Percentiles rank a stretch among this genome's conserved stretches.
Evolutionary conservation across 345 rosid genomes (phyloP).

Genomic region (Pistacia atlantica): DNA sequence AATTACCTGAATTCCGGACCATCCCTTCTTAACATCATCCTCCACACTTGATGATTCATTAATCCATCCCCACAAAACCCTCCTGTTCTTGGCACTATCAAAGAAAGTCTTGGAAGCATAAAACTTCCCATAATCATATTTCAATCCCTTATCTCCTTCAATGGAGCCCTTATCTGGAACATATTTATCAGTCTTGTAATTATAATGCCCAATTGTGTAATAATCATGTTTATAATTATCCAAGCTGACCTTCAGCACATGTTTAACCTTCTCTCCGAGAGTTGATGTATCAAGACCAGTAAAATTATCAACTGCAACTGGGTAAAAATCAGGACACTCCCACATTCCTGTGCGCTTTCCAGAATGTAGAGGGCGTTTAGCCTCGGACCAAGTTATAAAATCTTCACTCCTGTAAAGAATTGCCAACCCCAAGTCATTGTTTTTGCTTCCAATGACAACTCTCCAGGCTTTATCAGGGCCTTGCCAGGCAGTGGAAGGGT

Average conservation of each 20-base stretch:
- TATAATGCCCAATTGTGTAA: conserved; percentile 39
- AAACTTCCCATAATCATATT: too few relatives aligned
- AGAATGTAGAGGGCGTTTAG: conserved; percentile 52
- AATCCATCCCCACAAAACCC: conserved; percentile 75
- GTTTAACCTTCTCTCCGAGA: conserved; percentile 30
- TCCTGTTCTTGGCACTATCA: conserved; percentile 41
- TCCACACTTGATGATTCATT: conserved; percentile 50
- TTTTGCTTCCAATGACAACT: conserved; percentile 35
- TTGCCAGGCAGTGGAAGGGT: conserved; percentile 61
- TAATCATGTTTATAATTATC: conserved; percentile 53
- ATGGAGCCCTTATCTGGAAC: too few relatives aligned
- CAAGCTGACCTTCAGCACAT: conserved; percentile 66
- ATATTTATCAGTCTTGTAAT: too few relatives aligned
- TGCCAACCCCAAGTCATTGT: conserved; percentile 41
- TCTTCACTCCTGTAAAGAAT: conserved; percentile 57
- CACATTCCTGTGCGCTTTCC: conserved; percentile 64
- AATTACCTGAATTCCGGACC: conserved; percentile 77
- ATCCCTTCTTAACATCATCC: conserved; percentile 58
- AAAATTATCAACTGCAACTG: conserved; percentile 26
- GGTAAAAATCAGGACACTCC: conserved; percentile 88
- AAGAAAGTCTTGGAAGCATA: too few relatives aligned
- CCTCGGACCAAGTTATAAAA: conserved; percentile 50
- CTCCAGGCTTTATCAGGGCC: conserved; percentile 43
- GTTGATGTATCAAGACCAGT: conserved; percentile 38
- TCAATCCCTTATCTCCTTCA: too few relatives aligned